Evolutionary conservation across 2,329 filamentous ascomycete species (phyloP).

Genomic region (Chaetomium globosum): DNA sequence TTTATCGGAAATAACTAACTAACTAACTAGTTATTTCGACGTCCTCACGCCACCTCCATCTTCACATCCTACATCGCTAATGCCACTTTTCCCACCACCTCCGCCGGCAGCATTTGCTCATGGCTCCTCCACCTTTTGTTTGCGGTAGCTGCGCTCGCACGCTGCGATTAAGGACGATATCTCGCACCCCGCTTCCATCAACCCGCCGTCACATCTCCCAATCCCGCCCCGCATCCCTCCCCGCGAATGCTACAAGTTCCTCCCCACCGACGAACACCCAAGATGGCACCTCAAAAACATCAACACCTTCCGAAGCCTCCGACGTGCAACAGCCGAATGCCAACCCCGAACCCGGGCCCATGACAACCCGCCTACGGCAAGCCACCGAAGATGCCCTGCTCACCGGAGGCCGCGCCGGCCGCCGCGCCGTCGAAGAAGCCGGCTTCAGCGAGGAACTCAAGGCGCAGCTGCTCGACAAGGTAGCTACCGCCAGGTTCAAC

Average conservation of each 20-base stretch:
- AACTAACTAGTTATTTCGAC: too few relatives aligned
- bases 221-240: neutral
- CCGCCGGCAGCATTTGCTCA: neutral
- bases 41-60: neutral
- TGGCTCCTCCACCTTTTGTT: conserved; percentile 27
- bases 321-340: neutral
- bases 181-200: neutral
- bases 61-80: neutral
- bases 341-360: conserved; percentile 46
- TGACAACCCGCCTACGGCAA: conserved; percentile 61
- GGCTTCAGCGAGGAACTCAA: conserved; percentile 68
- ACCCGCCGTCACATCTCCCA: conserved; percentile 17
- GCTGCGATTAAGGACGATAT: conserved; percentile 9
- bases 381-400: conserved; percentile 65
- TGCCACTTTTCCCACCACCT: neutral
- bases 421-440: conserved; percentile 61
- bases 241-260: neutral
- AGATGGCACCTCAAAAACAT: conserved; percentile 3
- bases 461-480: conserved; percentile 57
- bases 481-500: conserved; percentile 59
- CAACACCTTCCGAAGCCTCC: neutral
- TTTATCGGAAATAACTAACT: neutral
- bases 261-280: neutral
- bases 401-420: conserved; percentile 61
- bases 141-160: conserved; percentile 29